These are phyloP conservation scores for Papilionanthe hybrid DNA, from an alignment of 116 monocot genomes.

Conservation along the genomic window DNA sequence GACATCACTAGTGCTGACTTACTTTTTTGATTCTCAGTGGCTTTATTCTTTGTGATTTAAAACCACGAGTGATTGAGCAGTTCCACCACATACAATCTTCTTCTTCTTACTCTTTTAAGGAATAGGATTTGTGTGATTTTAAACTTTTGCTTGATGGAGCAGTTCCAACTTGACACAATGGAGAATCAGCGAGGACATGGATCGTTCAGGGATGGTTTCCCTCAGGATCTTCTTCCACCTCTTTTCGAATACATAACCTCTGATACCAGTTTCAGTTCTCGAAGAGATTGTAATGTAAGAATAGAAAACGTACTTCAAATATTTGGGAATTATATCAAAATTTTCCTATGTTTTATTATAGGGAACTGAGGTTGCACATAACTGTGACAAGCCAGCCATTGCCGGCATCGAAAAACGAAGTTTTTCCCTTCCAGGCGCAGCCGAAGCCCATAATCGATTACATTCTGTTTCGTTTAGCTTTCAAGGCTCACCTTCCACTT, in stretches of 20 bases:
- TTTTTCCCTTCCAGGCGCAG: background rate
- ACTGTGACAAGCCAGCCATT: background rate
- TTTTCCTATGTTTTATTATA: background rate
- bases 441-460: background rate
- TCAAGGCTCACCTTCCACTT: background rate
- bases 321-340: background rate
- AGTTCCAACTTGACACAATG: background rate
- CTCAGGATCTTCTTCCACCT: slow-evolving; percentile 20
- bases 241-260: slow-evolving; percentile 21
- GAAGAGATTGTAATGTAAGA: background rate
- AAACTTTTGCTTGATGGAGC: background rate
- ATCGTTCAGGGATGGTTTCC: background rate
- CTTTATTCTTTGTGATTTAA: background rate
- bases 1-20: background rate
- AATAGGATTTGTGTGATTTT: background rate
- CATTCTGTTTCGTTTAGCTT: background rate
- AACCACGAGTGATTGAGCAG: background rate
- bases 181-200: background rate
- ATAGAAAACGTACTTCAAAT: background rate
- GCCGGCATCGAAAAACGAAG: background rate
- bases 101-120: background rate
- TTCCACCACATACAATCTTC: too few species aligned
- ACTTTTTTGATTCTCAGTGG: background rate
- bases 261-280: slow-evolving; percentile 8
- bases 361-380: background rate